These are phyloP conservation scores for Athelia psychrophila DNA, from an alignment of 1,284 basidiomycete species.

Conservation along the genomic window DNA sequence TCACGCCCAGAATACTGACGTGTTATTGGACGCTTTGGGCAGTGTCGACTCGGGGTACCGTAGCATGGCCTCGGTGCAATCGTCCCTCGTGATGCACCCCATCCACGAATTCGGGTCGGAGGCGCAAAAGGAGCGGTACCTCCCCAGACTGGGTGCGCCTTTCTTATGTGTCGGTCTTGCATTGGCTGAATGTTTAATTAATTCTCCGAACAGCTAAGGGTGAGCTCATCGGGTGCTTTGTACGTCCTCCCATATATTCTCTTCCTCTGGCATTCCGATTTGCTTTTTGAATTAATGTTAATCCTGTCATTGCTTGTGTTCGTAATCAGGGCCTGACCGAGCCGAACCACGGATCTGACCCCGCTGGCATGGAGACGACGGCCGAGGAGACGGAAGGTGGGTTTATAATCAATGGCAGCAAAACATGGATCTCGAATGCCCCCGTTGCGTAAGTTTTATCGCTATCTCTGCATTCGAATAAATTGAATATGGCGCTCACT, in stretches of 20 bases:
- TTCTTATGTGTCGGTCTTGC: neutral
- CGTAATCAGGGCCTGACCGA: constrained; percentile 77
- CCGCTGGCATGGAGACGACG: constrained; percentile 90
- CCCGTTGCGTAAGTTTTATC: constrained; percentile 70
- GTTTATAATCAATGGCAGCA: constrained; percentile 85
- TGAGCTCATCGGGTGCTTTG: constrained; percentile 91
- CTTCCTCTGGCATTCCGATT: neutral
- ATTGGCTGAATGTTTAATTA: neutral
- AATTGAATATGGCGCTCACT: too few relatives aligned
- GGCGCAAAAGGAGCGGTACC: constrained; percentile 88
- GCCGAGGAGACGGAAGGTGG: constrained; percentile 86
- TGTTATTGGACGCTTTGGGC: constrained; percentile 5
- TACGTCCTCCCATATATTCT: constrained; percentile 37
- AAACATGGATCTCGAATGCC: constrained; percentile 96
- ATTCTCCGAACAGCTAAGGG: constrained; percentile 77
- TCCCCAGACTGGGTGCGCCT: constrained; percentile 75
- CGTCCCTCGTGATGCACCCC: constrained; percentile 97
- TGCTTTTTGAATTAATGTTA: too few relatives aligned
- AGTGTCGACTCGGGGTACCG: constrained; percentile 96
- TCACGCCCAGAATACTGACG: neutral
- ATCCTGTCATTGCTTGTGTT: constrained; percentile 3
- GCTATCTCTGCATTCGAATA: neutral
- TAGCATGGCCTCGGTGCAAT: constrained; percentile 95
- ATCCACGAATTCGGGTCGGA: constrained; percentile 92
- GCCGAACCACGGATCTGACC: constrained; percentile 95